Base-by-base conservation (phyloP, 148 eudicot genomes). In the Chenopodium quinoa region DNA sequence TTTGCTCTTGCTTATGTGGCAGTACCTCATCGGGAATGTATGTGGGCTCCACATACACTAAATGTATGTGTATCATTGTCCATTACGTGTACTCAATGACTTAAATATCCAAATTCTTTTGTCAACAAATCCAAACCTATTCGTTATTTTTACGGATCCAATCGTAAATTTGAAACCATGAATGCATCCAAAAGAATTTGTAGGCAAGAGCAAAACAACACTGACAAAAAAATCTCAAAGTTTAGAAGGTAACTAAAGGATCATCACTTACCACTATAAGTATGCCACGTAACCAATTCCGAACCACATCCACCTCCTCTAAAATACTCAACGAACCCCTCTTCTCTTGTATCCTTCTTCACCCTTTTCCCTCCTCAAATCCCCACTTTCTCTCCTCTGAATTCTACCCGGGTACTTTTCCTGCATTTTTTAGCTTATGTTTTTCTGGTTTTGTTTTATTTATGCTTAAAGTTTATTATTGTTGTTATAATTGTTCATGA, bases 241-340 rank as follows among this genome's bases (percentile, higher is more conserved):
- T 66, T 23, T 23, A 12, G 63, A 75, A 74, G 23, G 7, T 5
- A 40, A 40, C 44, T 40, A 40, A 40, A 40, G 44, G 68, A 58
- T 19, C 64, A 68, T 19, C n/a, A 34, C 60, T 63, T 73, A 66
- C 75, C 78, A 78, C 60, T 68, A 54, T 34, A 63, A 79, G 2
- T 19, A 69, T 63, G 85, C 78, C 87, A 85, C 87, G 87, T 85
- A 82, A 75, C 54, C 71, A 0, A 71, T 76, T 82, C 78, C 68
- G 71, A 63, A 76, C 87, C 87, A 85, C 87, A 85, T 82, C 87
- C 87, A 79, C 47, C 74, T 73, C 82, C 76, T 81, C 76, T 78
- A 62, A 78, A 78, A 68, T 73, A 14, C 85, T 20, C 75, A 4
- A 56, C 60, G 52, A 48, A 48, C 70, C 73, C 67, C 68, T 14